These are phyloP conservation scores for Penicillium diatomitis DNA, from an alignment of 495 filamentous ascomycete species.

Conservation along the genomic window DNA sequence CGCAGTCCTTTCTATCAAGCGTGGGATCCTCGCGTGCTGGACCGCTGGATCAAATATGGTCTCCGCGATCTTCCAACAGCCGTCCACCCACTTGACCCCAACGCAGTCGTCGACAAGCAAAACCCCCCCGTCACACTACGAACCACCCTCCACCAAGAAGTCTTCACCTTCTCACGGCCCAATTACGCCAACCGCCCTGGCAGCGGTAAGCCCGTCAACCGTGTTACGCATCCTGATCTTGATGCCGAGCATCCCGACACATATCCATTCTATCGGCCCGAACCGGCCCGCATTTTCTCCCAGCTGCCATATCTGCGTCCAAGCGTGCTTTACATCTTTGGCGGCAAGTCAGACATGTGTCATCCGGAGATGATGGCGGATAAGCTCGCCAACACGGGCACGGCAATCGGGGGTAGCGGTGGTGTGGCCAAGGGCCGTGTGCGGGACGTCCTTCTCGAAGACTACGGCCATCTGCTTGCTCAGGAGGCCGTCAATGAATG, in stretches of 20 bases:
- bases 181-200: slow-evolving; percentile 35
- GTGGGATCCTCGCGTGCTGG: slow-evolving; percentile 68
- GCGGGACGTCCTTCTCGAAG: slow-evolving; percentile 52
- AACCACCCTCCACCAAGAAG: slow-evolving; percentile 53
- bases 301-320: slow-evolving; percentile 64
- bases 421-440: slow-evolving; percentile 57
- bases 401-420: slow-evolving; percentile 41
- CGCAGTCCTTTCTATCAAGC: slow-evolving; percentile 57
- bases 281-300: slow-evolving; percentile 51
- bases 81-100: slow-evolving; percentile 38
- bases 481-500: slow-evolving; percentile 65
- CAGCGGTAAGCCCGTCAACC: slow-evolving; percentile 29
- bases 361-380: slow-evolving; percentile 36
- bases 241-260: slow-evolving; percentile 25
- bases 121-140: slow-evolving; percentile 45
- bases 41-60: slow-evolving; percentile 55
- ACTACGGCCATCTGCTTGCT: slow-evolving; percentile 72
- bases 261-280: slow-evolving; percentile 68
- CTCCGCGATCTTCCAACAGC: slow-evolving; percentile 54
- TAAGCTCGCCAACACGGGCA: slow-evolving; percentile 37
- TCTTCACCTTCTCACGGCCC: slow-evolving; percentile 51
- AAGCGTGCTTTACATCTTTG: slow-evolving; percentile 78
- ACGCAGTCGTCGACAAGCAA: slow-evolving; percentile 11
- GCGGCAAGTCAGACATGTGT: slow-evolving; percentile 53
- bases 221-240: slow-evolving; percentile 39